Evolutionary conservation across 2,329 filamentous ascomycete genomes (phyloP).

Genomic region (Penicillium sp.): DNA sequence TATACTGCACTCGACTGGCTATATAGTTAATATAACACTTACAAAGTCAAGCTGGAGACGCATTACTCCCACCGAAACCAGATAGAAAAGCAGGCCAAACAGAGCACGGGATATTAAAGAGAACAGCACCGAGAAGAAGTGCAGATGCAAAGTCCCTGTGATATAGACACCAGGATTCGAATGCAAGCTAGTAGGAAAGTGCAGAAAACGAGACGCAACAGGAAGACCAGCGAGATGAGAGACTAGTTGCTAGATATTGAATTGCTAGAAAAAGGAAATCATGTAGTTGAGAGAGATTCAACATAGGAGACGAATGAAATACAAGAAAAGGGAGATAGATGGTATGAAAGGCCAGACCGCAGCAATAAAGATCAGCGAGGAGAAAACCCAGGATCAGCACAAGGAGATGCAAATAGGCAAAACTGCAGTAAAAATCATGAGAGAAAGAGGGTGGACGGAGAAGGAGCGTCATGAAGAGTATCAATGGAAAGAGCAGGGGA

Average conservation of each 20-base stretch:
- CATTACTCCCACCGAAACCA: background rate
- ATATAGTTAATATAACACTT: background rate
- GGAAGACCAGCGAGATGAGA: conserved; percentile 10
- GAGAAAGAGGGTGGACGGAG: conserved; percentile 11
- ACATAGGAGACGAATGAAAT: conserved; percentile 32
- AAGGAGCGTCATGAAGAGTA: conserved; percentile 18
- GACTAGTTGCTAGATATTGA: conserved; percentile 28
- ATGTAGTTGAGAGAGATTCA: conserved; percentile 27
- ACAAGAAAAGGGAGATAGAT: conserved; percentile 28
- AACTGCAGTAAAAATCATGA: background rate
- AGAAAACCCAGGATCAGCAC: conserved; percentile 18
- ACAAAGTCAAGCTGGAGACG: background rate
- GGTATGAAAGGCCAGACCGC: conserved; percentile 23
- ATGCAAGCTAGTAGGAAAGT: too few species aligned
- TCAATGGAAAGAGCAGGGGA: conserved; percentile 11
- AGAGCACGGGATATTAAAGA: background rate
- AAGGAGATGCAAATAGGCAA: conserved; percentile 19
- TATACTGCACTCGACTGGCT: background rate
- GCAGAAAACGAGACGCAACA: background rate
- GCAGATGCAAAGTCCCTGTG: background rate
- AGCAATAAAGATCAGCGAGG: conserved; percentile 20
- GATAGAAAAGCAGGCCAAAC: background rate
- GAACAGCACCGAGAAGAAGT: background rate
- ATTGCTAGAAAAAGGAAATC: conserved; percentile 28
- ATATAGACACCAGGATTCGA: background rate